Evolutionary conservation across 177 flowering plant species (phyloP).

Genomic region (Tripterygium wilfordii): DNA sequence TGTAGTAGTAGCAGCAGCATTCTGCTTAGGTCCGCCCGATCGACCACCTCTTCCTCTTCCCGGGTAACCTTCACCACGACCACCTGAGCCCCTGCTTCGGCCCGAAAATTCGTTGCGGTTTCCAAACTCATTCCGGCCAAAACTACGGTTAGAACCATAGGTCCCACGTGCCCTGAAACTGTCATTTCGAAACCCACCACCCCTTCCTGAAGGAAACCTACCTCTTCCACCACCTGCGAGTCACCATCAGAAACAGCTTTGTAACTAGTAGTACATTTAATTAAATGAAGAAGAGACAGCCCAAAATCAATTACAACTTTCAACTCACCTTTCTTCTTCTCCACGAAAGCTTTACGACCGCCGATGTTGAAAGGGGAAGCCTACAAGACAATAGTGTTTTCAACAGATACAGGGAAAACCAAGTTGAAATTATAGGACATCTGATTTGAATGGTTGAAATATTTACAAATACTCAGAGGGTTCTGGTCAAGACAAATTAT

Average conservation of each 20-base stretch:
- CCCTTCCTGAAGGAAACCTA: conserved; percentile 43
- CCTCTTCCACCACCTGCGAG: conserved; percentile 50
- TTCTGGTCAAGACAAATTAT: too few relatives aligned
- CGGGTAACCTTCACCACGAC: conserved; percentile 41
- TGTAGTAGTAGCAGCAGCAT: conserved; percentile 14
- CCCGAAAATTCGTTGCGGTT: conserved; percentile 39
- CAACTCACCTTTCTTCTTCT: too few relatives aligned
- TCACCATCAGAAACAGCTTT: background rate
- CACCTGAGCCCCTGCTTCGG: conserved; percentile 32
- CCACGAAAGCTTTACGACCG: too few relatives aligned
- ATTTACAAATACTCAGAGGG: too few relatives aligned
- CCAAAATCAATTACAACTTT: too few relatives aligned
- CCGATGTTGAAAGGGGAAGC: too few relatives aligned
- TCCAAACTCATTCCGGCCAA: conserved; percentile 49
- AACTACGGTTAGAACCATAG: conserved; percentile 44
- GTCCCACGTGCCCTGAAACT: conserved; percentile 56
- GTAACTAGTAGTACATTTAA: too few relatives aligned
- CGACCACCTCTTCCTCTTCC: conserved; percentile 52
- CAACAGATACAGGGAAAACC: too few relatives aligned
- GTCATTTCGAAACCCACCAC: conserved; percentile 48
- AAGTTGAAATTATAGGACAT: too few relatives aligned
- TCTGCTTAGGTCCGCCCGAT: conserved; percentile 26
- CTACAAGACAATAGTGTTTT: too few relatives aligned
- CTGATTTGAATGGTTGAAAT: too few relatives aligned
- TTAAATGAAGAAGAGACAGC: too few relatives aligned